phyloP scores from a whole-genome alignment of 2,329 filamentous ascomycete species.

The Gnomoniopsis smithogilvyi region DNA sequence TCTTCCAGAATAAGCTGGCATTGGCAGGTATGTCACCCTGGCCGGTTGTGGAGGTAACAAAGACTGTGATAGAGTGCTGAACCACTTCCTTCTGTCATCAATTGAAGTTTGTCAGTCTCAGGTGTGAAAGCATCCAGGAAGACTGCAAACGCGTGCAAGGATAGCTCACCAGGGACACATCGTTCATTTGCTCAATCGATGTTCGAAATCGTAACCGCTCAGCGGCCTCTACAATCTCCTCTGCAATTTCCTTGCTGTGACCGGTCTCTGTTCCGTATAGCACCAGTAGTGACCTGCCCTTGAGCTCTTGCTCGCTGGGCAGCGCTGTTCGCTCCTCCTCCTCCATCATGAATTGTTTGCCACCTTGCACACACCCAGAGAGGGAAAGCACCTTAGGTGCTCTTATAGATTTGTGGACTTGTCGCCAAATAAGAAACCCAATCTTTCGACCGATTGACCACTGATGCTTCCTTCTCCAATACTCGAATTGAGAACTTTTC shows the following conservation, averaged over 20 bases:
- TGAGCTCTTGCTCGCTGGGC: constrained; percentile 18
- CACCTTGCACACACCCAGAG: too few species aligned
- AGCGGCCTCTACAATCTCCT: constrained; percentile 72
- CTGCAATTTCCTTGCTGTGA: constrained; percentile 86
- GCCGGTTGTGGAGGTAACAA: constrained; percentile 87
- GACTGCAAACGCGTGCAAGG: background rate
- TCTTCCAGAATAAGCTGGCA: constrained; percentile 78
- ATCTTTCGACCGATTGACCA: too few species aligned
- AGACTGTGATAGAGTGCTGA: constrained; percentile 60
- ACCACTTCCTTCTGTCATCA: constrained; percentile 45
- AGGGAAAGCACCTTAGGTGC: too few species aligned
- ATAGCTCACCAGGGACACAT: constrained; percentile 66
- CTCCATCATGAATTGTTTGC: constrained; percentile 2
- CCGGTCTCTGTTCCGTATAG: constrained; percentile 95
- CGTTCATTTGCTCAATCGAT: constrained; percentile 73
- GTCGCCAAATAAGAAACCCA: too few species aligned
- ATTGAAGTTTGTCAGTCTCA: constrained; percentile 18
- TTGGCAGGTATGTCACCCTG: constrained; percentile 92
- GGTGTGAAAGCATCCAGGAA: background rate
- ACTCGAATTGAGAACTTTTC: background rate
- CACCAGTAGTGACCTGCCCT: constrained; percentile 55
- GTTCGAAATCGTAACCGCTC: constrained; percentile 78
- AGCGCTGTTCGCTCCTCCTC: constrained; percentile 2
- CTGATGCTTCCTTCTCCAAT: too few species aligned
- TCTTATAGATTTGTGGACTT: too few species aligned